Percentiles rank a stretch among this genome's conserved stretches.
Conservation (phyloP, 139 green algal species). For the Chlorella sp. region DNA sequence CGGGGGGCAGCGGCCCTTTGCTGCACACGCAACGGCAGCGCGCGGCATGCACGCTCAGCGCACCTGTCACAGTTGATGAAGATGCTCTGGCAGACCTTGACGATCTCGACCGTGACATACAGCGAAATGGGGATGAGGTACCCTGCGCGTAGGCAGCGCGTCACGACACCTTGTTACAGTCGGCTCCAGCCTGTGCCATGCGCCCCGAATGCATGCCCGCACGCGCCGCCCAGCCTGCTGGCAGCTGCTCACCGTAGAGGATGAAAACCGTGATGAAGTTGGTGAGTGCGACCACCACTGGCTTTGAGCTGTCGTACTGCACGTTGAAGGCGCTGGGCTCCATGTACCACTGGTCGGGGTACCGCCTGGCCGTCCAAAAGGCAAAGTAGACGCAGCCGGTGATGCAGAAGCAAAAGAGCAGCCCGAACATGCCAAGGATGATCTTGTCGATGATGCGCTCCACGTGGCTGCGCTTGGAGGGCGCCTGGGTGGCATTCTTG, state of each 20-base stretch:
- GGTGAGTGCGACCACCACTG: slow-evolving; percentile 33
- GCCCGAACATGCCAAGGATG: slow-evolving; percentile 68
- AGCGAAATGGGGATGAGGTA: slow-evolving; percentile 98
- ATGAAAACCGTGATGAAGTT: slow-evolving; percentile 73
- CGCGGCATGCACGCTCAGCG: too few species aligned
- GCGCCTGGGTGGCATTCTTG: slow-evolving; percentile 60
- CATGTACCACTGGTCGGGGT: slow-evolving; percentile 51
- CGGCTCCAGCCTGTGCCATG: too few species aligned
- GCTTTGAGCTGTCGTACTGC: slow-evolving; percentile 39
- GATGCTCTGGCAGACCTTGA: slow-evolving; percentile 84
- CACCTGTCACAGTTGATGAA: too few species aligned
- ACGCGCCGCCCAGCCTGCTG: too few species aligned
- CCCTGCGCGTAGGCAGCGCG: slow-evolving; percentile 37
- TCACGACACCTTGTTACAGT: too few species aligned
- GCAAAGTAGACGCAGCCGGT: slow-evolving; percentile 40
- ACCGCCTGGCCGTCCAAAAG: slow-evolving; percentile 32
- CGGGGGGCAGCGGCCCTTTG: too few species aligned
- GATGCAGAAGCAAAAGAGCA: slow-evolving; percentile 65
- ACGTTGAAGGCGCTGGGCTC: slow-evolving; percentile 5
- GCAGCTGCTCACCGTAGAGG: slow-evolving; percentile 71
- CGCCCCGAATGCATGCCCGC: too few species aligned
- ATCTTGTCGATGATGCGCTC: slow-evolving; percentile 66
- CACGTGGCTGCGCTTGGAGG: slow-evolving; percentile 60
- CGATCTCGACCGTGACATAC: slow-evolving; percentile 95
- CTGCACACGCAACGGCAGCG: too few species aligned